Evolutionary conservation across 768 basidiomycete genomes (phyloP), one percentile per base, ranked within the genome.

Genomic region (Hydnum rufescens): DNA sequence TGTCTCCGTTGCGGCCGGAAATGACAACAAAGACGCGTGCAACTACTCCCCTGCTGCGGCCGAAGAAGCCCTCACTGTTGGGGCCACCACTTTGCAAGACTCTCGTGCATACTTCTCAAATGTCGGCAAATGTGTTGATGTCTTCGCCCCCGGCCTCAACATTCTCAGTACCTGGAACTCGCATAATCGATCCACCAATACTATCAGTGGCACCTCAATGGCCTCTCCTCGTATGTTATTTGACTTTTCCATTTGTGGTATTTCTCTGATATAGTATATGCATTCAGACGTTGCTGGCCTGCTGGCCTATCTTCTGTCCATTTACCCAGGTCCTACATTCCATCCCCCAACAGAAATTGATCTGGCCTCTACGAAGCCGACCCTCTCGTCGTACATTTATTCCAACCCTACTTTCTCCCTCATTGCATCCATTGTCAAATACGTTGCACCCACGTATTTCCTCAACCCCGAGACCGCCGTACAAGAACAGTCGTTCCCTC

Each of bases 1-100:
- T 72, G 95, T 97, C 59, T 87, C 93, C 56, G 95, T 99, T 55
- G 93, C 93, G 56, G 92, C 92, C 55, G 90, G 87, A 76, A 67
- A 60, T 74, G 70, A 50, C n/a, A 63, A 63, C 58, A 55, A 55
- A 46, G 54, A 49, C 36, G 6, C 18, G 8, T 97, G 93, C 73
- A 70, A 71, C 58, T 95, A 82, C 68, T 97, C 92, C 1, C 95
- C 95, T 32, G 95, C 92, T 26, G 77, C 76, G 4, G 77, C 95
- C 3, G 74, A 82, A 69, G 78, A 83, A 52, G 87, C 95, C 16
- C 75, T 99, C 56, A 96, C 95, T 48, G 95, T 97, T 52, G 95
- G 84, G 58, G 95, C 95, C 29, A 82, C 81, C 2, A 87, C 85
- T 1, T 70, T 89, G 23, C 71, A 65, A 42, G 86, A 89, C 57